Conservation (phyloP, 1,284 basidiomycete genomes). For the Moniliophthora roreri region DNA sequence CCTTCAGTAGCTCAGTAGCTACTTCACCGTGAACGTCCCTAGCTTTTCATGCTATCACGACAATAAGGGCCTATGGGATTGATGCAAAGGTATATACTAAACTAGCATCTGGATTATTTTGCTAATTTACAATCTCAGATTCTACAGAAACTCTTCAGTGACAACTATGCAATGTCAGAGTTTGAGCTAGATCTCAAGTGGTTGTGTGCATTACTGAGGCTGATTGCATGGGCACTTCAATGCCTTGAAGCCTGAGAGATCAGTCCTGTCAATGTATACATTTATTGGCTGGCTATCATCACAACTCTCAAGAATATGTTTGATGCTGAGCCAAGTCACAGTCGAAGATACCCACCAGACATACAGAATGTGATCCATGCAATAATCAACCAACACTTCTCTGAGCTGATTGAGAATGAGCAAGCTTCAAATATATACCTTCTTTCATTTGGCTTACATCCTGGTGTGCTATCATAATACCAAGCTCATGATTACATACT, state of each 20-base stretch:
- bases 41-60: too few species aligned
- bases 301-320: slow-evolving; percentile 20
- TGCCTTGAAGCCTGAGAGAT: slow-evolving; percentile 29
- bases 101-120: too few species aligned
- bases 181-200: neutral
- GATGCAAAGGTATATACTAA: too few species aligned
- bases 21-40: too few species aligned
- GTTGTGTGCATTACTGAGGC: slow-evolving; percentile 12
- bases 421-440: slow-evolving; percentile 21
- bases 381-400: slow-evolving; percentile 22
- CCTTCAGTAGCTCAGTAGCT: too few species aligned
- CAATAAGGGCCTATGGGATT: too few species aligned
- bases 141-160: neutral
- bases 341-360: slow-evolving; percentile 16
- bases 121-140: too few species aligned
- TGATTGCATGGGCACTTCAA: slow-evolving; percentile 23
- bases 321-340: too few species aligned
- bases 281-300: slow-evolving; percentile 27
- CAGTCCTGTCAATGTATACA: slow-evolving; percentile 26
- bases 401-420: slow-evolving; percentile 20
- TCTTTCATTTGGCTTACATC: slow-evolving; percentile 24
- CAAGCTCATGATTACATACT: slow-evolving; percentile 15
- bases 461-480: slow-evolving; percentile 18
- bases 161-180: neutral
- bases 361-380: slow-evolving; percentile 19